These are phyloP conservation scores for Coniochaeta pulveracea DNA, from an alignment of 2,329 filamentous ascomycete species.

Conservation along the genomic window DNA sequence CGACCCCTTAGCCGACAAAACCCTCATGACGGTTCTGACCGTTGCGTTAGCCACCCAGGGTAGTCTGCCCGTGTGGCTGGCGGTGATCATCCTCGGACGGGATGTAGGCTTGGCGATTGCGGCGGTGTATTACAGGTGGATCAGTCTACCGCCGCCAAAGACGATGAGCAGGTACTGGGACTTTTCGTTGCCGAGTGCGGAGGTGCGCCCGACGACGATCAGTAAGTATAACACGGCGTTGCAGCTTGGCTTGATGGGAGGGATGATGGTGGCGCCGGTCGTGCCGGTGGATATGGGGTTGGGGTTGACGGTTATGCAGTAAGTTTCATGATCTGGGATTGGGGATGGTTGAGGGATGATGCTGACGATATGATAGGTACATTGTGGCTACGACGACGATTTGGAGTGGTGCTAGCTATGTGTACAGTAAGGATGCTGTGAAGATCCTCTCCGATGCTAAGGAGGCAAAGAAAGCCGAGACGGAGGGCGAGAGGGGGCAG, in stretches of 20 bases:
- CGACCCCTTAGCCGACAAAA: slow-evolving; percentile 94
- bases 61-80: slow-evolving; percentile 75
- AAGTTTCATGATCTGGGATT: slow-evolving; percentile 21
- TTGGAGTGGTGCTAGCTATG: slow-evolving; percentile 89
- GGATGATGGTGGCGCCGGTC: slow-evolving; percentile 71
- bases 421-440: slow-evolving; percentile 83
- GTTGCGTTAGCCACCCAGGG: slow-evolving; percentile 77
- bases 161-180: slow-evolving; percentile 94
- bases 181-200: slow-evolving; percentile 80
- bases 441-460: slow-evolving; percentile 53
- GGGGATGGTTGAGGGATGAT: not conserved
- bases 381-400: slow-evolving; percentile 80
- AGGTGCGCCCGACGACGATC: slow-evolving; percentile 73
- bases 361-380: slow-evolving; percentile 56
- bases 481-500: slow-evolving; percentile 4
- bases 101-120: slow-evolving; percentile 75
- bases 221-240: slow-evolving; percentile 92
- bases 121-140: slow-evolving; percentile 92
- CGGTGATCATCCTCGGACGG: slow-evolving; percentile 79
- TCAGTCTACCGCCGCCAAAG: slow-evolving; percentile 85
- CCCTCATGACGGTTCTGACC: slow-evolving; percentile 86
- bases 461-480: slow-evolving; percentile 12
- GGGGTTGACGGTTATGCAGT: slow-evolving; percentile 53
- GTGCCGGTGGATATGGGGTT: slow-evolving; percentile 45
- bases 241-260: slow-evolving; percentile 76